A percentile compares a stretch with the other conserved stretches of the same genome.
phyloP scores from a whole-genome alignment of 257 asterid species.

The Avicennia marina region DNA sequence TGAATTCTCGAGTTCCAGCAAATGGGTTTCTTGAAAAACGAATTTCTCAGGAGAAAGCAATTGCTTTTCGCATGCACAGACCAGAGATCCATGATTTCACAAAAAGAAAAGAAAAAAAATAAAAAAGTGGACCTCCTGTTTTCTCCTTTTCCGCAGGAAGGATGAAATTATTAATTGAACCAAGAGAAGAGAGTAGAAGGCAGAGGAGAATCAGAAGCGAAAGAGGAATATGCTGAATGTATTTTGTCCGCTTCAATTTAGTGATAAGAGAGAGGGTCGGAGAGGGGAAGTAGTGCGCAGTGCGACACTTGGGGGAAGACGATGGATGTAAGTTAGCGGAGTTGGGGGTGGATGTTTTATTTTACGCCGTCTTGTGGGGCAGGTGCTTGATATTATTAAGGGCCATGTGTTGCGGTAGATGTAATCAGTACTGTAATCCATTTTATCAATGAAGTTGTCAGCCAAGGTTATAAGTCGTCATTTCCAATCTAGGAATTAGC shows the following conservation, averaged over 20 bases:
- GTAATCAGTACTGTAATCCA: too few species aligned
- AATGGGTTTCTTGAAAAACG: slow-evolving; percentile 49
- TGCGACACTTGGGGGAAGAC: slow-evolving; percentile 12
- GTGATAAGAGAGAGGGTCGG: slow-evolving; percentile 23
- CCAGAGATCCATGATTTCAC: slow-evolving; percentile 44
- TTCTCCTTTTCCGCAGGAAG: neutral
- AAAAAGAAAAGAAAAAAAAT: neutral
- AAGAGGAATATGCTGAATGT: slow-evolving; percentile 32
- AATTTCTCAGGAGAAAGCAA: slow-evolving; percentile 39
- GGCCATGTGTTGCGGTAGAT: too few species aligned
- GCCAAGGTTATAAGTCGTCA: too few species aligned
- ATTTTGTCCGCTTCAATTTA: neutral
- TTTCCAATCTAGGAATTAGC: too few species aligned
- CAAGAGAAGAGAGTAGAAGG: neutral
- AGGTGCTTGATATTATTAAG: too few species aligned
- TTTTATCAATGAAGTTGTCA: too few species aligned
- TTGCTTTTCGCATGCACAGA: slow-evolving; percentile 39
- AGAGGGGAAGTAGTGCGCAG: neutral
- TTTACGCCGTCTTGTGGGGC: slow-evolving; percentile 23
- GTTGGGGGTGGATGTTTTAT: neutral
- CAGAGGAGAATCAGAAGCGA: neutral
- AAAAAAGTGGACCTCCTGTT: neutral
- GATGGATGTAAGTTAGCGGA: slow-evolving; percentile 21
- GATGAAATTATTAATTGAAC: neutral
- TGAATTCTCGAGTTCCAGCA: slow-evolving; percentile 35